Percentiles rank a stretch among this genome's conserved stretches.
These are phyloP conservation scores for Cystofilobasidium ferigula DNA, from an alignment of 768 basidiomycete genomes.

Conservation along the genomic window DNA sequence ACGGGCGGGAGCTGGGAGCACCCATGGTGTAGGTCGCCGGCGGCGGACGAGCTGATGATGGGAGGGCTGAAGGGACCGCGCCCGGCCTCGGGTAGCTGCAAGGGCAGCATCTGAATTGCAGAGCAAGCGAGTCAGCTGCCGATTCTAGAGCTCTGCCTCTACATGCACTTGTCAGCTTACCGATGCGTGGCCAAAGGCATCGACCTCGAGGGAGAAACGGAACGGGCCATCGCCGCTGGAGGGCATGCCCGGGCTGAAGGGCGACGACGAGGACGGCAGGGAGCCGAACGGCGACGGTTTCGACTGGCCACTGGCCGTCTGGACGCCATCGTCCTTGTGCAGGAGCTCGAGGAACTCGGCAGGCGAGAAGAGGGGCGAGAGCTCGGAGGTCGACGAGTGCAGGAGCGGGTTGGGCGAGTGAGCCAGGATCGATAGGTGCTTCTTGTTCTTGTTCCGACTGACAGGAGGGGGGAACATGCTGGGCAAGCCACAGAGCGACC, in stretches of 20 bases:
- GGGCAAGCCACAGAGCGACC: background rate
- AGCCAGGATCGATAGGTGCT: background rate
- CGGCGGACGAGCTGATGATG: background rate
- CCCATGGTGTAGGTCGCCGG: background rate
- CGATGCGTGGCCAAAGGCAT: background rate
- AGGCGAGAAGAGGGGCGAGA: conserved; percentile 15
- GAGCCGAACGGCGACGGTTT: background rate
- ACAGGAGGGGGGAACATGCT: background rate
- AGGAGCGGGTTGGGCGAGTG: background rate
- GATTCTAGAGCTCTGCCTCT: too few relatives aligned
- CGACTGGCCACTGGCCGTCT: too few relatives aligned
- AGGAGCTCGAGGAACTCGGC: conserved; percentile 7
- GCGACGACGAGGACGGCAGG: background rate
- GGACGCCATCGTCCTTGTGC: background rate
- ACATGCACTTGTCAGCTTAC: too few relatives aligned
- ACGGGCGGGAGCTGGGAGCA: background rate
- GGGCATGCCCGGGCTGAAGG: background rate
- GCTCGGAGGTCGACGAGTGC: background rate
- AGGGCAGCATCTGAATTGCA: background rate
- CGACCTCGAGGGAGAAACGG: background rate
- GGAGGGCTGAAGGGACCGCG: background rate
- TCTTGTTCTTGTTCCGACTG: background rate
- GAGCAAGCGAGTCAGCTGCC: too few relatives aligned
- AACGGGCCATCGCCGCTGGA: background rate
- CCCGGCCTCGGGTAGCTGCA: background rate